phyloP scores from a whole-genome alignment of 2,329 filamentous ascomycete genomes.

The Ophiostoma sp. region DNA sequence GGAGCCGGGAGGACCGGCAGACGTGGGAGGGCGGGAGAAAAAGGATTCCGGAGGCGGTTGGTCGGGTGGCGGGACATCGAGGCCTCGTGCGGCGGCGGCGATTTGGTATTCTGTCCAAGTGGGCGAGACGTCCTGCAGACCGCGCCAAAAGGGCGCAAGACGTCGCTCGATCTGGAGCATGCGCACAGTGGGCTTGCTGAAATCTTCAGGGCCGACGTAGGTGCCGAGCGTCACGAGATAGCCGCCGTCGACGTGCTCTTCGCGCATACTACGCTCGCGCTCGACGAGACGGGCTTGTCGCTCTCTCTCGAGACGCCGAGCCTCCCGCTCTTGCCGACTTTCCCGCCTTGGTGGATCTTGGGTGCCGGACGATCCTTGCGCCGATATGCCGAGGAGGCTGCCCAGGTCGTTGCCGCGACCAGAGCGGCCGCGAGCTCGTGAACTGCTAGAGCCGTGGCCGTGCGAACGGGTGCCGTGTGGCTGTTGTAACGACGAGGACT shows the following conservation, averaged over 20 bases:
- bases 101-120: constrained; percentile 95
- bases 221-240: constrained; percentile 92
- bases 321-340: constrained; percentile 88
- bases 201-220: constrained; percentile 91
- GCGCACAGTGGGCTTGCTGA: constrained; percentile 82
- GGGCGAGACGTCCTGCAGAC: constrained; percentile 82
- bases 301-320: constrained; percentile 80
- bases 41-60: constrained; percentile 72
- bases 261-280: constrained; percentile 82
- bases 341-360: constrained; percentile 66
- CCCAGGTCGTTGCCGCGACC: constrained; percentile 49
- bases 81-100: constrained; percentile 82
- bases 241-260: constrained; percentile 92
- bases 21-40: constrained; percentile 48
- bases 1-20: constrained; percentile 38
- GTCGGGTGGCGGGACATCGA: constrained; percentile 81
- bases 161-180: constrained; percentile 95
- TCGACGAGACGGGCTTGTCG: constrained; percentile 74
- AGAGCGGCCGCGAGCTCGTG: constrained; percentile 36
- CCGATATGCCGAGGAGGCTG: constrained; percentile 47
- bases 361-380: constrained; percentile 43
- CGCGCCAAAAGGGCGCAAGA: constrained; percentile 93
- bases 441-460: constrained; percentile 25
- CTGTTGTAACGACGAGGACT: constrained; percentile 27
- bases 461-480: constrained; percentile 22